These are phyloP conservation scores for Tricholoma bakamatsutake DNA, from an alignment of 768 basidiomycete species.

Conservation along the genomic window DNA sequence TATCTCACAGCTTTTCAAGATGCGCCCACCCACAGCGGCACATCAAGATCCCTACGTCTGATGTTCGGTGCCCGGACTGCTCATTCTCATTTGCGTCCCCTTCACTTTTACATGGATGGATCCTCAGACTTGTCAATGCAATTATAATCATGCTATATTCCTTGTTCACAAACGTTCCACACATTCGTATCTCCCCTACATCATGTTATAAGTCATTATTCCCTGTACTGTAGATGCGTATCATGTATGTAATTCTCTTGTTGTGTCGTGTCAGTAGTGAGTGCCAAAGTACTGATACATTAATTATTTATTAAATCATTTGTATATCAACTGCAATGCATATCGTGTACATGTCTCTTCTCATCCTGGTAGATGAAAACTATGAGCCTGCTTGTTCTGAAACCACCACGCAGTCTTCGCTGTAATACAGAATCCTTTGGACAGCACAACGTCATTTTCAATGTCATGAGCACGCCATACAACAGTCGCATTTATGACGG, in stretches of 20 bases:
- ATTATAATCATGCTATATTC: background rate
- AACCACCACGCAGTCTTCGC: no score
- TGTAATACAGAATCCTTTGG: no score
- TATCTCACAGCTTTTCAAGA: background rate
- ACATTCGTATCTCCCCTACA: background rate
- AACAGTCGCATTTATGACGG: no score
- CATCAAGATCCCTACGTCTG: background rate
- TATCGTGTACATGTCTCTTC: no score
- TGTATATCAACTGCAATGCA: background rate
- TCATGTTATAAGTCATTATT: background rate
- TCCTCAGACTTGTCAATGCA: background rate
- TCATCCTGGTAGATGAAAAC: no score
- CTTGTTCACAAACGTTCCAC: background rate
- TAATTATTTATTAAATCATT: background rate
- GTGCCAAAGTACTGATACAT: no score
- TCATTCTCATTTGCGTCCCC: background rate
- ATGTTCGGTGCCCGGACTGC: background rate
- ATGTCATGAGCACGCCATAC: no score
- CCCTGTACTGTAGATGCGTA: constrained; percentile 1
- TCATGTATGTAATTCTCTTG: background rate
- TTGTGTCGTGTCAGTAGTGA: background rate
- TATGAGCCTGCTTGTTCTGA: no score
- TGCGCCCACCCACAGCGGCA: background rate
- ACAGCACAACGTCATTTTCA: no score
- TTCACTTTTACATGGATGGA: constrained; percentile 1